Conservation (phyloP, 2,329 filamentous ascomycete species). For the Stemphylium lycopersici region DNA sequence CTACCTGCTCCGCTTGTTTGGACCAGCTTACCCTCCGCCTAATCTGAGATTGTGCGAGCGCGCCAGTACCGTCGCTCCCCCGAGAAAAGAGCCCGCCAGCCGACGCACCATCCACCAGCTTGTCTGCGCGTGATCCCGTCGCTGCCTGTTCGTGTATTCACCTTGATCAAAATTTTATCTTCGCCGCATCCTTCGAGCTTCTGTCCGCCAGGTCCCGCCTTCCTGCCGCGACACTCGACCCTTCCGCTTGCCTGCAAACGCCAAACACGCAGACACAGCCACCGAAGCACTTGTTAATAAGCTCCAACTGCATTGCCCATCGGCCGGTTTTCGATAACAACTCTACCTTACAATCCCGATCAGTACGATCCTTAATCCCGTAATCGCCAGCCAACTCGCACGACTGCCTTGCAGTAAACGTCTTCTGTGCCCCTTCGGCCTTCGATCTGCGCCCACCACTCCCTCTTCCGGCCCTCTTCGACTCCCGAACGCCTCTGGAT, state of each 20-base stretch:
- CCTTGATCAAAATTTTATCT: conserved; percentile 19
- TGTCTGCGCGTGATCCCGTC: conserved; percentile 31
- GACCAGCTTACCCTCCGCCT: conserved; percentile 39
- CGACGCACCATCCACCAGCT: conserved; percentile 26
- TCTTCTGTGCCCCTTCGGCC: conserved; percentile 23
- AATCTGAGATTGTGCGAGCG: conserved; percentile 39
- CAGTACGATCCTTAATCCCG: conserved; percentile 50
- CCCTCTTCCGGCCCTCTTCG: conserved; percentile 27
- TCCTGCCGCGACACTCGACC: conserved; percentile 21
- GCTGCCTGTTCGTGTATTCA: conserved; percentile 36
- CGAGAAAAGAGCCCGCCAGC: conserved; percentile 34
- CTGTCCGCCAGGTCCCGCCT: conserved; percentile 20
- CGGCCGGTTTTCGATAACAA: conserved; percentile 44
- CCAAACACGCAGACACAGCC: conserved; percentile 17
- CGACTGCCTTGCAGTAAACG: conserved; percentile 32
- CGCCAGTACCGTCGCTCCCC: conserved; percentile 48
- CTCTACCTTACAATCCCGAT: conserved; percentile 39
- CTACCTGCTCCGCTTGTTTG: conserved; percentile 40
- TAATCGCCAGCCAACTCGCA: conserved; percentile 40
- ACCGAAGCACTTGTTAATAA: conserved; percentile 46
- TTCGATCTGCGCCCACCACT: conserved; percentile 24
- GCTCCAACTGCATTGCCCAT: conserved; percentile 45
- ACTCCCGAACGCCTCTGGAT: conserved; percentile 20
- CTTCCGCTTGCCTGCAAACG: conserved; percentile 15
- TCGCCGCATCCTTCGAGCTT: conserved; percentile 12